Percentiles rank a stretch among this genome's conserved stretches.
These are phyloP conservation scores for Gossypium sturtianum DNA, from an alignment of 345 rosid genomes.

Conservation along the genomic window DNA sequence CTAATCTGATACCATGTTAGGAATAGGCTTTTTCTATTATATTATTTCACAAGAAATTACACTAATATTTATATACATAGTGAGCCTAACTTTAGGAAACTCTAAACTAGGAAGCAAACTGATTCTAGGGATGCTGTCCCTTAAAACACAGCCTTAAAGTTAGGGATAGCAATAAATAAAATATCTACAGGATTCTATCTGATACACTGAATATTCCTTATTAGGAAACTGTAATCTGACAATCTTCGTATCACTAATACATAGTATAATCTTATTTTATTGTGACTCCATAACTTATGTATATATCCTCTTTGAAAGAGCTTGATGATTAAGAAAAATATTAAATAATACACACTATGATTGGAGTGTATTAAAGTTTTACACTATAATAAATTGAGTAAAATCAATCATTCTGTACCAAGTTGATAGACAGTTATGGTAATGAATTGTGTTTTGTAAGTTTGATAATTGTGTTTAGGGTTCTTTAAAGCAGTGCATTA, in stretches of 20 bases:
- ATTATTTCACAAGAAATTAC: too few species aligned
- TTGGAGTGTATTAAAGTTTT: background rate
- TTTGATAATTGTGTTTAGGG: conserved; percentile 2
- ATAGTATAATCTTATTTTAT: background rate
- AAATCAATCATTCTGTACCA: background rate
- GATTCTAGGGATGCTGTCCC: too few species aligned
- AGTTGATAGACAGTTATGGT: background rate
- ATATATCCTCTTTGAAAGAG: background rate
- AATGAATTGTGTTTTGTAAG: background rate
- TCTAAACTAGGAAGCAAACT: too few species aligned
- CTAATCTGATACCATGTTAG: too few species aligned
- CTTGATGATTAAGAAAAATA: background rate
- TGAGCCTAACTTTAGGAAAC: too few species aligned
- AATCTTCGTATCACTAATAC: background rate
- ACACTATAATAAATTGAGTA: background rate
- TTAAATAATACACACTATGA: background rate
- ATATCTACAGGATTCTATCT: too few species aligned
- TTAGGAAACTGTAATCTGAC: too few species aligned
- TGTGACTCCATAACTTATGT: background rate
- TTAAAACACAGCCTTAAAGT: too few species aligned
- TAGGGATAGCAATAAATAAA: too few species aligned
- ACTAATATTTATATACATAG: too few species aligned
- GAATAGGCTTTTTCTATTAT: too few species aligned
- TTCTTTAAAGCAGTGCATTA: background rate
- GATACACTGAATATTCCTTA: too few species aligned